A percentile compares a stretch with the other conserved stretches of the same genome.
phyloP scores from a whole-genome alignment of 2,329 filamentous ascomycete species.

The Corynespora cassiicola region DNA sequence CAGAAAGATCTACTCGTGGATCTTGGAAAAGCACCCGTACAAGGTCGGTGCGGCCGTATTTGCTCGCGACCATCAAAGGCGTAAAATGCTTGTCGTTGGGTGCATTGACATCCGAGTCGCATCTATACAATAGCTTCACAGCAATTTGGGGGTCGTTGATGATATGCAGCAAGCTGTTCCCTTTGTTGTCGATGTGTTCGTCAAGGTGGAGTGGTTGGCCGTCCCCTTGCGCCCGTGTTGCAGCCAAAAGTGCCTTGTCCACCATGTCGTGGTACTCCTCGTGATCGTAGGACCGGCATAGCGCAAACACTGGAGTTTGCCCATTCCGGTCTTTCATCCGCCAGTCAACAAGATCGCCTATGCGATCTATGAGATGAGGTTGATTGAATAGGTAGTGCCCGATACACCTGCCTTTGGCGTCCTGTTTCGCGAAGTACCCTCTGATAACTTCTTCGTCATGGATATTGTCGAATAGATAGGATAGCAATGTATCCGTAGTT shows the following conservation, averaged over 20 bases:
- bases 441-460: constrained; percentile 63
- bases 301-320: constrained; percentile 94
- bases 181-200: constrained; percentile 89
- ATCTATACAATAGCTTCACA: constrained; percentile 75
- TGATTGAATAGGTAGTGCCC: constrained; percentile 97
- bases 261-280: constrained; percentile 88
- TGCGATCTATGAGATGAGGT: constrained; percentile 76
- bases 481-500: constrained; percentile 76
- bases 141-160: constrained; percentile 85
- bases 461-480: constrained; percentile 67
- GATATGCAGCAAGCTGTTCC: constrained; percentile 95
- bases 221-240: constrained; percentile 77
- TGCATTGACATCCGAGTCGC: constrained; percentile 95
- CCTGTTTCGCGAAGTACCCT: constrained; percentile 76
- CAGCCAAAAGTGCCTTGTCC: constrained; percentile 76
- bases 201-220: constrained; percentile 84
- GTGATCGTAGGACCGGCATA: constrained; percentile 96
- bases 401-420: constrained; percentile 84
- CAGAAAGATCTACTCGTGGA: constrained; percentile 81
- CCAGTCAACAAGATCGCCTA: constrained; percentile 86
- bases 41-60: constrained; percentile 94
- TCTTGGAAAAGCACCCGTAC: constrained; percentile 88
- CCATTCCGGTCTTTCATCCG: constrained; percentile 92
- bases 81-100: constrained; percentile 96
- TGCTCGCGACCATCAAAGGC: constrained; percentile 96